Conservation (phyloP, 2,329 filamentous ascomycete genomes). For the Sclerotinia trifoliorum region DNA sequence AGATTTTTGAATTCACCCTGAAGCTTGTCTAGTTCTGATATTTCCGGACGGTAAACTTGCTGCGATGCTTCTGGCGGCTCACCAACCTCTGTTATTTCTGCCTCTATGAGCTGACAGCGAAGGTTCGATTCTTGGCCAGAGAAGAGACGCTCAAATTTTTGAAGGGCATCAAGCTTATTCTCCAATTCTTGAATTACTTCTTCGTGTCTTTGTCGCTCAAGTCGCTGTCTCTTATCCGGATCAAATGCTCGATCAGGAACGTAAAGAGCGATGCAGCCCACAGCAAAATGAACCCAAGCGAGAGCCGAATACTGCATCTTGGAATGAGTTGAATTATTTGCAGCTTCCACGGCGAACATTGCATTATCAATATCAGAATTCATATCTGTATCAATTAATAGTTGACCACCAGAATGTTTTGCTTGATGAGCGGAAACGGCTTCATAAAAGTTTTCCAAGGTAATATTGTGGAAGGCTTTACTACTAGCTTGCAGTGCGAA, state of each 20-base stretch:
- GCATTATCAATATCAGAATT: constrained; percentile 42
- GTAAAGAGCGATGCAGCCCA: constrained; percentile 74
- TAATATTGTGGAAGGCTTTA: background rate
- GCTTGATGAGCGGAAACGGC: background rate
- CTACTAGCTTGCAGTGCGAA: background rate
- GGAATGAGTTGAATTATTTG: constrained; percentile 33
- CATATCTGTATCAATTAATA: constrained; percentile 31
- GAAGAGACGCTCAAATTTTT: constrained; percentile 63
- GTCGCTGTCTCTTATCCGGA: constrained; percentile 63
- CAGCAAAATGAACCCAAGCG: constrained; percentile 74
- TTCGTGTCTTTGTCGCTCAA: constrained; percentile 61
- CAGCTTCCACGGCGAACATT: constrained; percentile 37
- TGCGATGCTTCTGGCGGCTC: constrained; percentile 62
- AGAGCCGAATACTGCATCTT: constrained; percentile 48
- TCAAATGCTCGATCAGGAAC: constrained; percentile 86
- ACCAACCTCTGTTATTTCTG: constrained; percentile 63
- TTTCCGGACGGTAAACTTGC: constrained; percentile 68
- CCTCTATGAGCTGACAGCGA: constrained; percentile 60
- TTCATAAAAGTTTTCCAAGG: constrained; percentile 3
- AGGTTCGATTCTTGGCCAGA: constrained; percentile 68
- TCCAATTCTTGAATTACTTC: constrained; percentile 56
- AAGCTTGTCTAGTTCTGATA: constrained; percentile 66
- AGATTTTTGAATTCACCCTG: constrained; percentile 83
- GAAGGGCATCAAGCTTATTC: constrained; percentile 58
- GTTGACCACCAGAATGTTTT: background rate